Base-by-base conservation (phyloP, 1,139 yeast genomes). In the Saccharomyces pastorianus region DNA sequence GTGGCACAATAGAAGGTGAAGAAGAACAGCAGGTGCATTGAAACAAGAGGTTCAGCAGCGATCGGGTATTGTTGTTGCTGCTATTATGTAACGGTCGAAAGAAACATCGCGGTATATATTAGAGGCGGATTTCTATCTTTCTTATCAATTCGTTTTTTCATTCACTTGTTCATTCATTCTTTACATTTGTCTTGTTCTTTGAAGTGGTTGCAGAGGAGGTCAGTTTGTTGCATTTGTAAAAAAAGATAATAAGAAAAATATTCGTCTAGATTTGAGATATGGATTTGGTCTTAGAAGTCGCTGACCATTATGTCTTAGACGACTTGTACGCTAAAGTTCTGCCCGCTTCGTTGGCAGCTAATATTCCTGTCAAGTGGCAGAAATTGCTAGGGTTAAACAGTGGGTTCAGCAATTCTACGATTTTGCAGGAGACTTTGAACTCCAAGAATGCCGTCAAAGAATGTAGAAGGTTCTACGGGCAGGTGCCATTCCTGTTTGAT, bases 241-340 rank as follows among this genome's bases (percentile, higher is more conserved):
- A 34, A 23, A 32, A 23, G 25, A 34, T 13, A 34, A 8, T 8
- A 48, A 48, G 17, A 20, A 31, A 13, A 32, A 6, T 11, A 50
- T 23, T 32, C 34, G 42, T 25, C 41, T 53, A 25, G 29, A 26
- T 46, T 46, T 27, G 17, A 47, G 55, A 29, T 55, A 91, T 91
- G 99, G 99, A 91, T 84, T 75, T 91, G 67, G 90, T 89, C 44
- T 77, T 93, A 56, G 99, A 91, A 72, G 75, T 82, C 42, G 73
- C 77, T 54, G 99, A 91, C 72, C 78, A 86, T 55, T 85, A 73
- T 62, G 65, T 82, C 47, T 79, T 91, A 52, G 99, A 91, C 72
- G 76, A 75, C 68, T 74, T 80, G 11, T 91, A 88, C 64, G 88
- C 97, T 17, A 70, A 70, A 34, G 55, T 76, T 5, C 68, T 82